Evolutionary conservation across 2,329 filamentous ascomycete genomes (phyloP).

Genomic region (Alternaria postmessia): DNA sequence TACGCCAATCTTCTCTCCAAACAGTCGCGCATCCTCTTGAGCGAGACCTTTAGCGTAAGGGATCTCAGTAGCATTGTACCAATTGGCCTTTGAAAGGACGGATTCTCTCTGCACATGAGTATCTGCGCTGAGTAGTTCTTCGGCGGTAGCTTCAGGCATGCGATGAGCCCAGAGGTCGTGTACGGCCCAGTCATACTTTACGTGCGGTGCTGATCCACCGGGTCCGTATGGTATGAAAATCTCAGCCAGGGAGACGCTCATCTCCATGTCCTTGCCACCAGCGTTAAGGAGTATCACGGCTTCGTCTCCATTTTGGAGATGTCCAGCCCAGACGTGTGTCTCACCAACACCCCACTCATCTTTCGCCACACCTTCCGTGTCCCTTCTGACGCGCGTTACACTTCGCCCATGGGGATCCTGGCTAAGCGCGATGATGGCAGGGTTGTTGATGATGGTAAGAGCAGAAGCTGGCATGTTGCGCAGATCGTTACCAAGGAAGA

Average conservation of each 20-base stretch:
- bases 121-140: conserved; percentile 22
- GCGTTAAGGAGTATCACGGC: conserved; percentile 34
- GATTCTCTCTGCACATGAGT: conserved; percentile 17
- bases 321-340: conserved; percentile 36
- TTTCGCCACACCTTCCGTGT: conserved; percentile 28
- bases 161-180: conserved; percentile 37
- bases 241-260: conserved; percentile 32
- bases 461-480: conserved; percentile 50
- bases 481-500: conserved; percentile 56
- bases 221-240: conserved; percentile 36
- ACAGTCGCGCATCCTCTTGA: conserved; percentile 28
- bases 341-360: conserved; percentile 36
- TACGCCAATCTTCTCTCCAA: conserved; percentile 35
- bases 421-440: conserved; percentile 37
- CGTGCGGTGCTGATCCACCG: conserved; percentile 33
- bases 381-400: conserved; percentile 31
- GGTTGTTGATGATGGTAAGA: conserved; percentile 52
- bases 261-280: conserved; percentile 27
- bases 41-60: conserved; percentile 31
- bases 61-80: conserved; percentile 34
- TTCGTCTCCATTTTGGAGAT: conserved; percentile 32
- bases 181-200: conserved; percentile 33
- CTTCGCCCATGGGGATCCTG: conserved; percentile 35
- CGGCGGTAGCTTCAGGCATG: conserved; percentile 26
- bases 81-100: conserved; percentile 26